phyloP scores from a whole-genome alignment of 805 yeast species.

The Cyberlindnera euphorbiae region DNA sequence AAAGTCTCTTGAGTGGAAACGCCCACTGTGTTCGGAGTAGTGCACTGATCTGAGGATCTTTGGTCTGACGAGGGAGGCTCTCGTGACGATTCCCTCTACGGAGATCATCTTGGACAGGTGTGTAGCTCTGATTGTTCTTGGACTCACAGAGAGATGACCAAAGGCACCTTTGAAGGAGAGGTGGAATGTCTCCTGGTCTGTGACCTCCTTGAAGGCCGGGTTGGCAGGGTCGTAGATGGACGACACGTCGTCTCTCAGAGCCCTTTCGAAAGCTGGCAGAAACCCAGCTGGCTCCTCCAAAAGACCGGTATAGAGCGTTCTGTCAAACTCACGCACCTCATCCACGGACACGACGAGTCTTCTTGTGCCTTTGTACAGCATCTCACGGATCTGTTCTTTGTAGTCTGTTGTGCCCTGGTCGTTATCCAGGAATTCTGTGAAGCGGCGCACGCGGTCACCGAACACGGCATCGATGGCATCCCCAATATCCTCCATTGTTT shows the following conservation, averaged over 20 bases:
- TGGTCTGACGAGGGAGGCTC: slow-evolving; percentile 90
- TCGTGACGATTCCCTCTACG: slow-evolving; percentile 91
- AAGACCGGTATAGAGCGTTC: slow-evolving; percentile 71
- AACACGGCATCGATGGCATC: slow-evolving; percentile 42
- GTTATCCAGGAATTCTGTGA: slow-evolving; percentile 79
- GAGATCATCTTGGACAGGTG: slow-evolving; percentile 79
- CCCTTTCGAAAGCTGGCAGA: slow-evolving; percentile 85
- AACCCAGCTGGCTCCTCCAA: slow-evolving; percentile 75
- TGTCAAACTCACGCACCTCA: slow-evolving; percentile 81
- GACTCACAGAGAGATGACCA: slow-evolving; percentile 82
- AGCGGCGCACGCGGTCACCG: slow-evolving; percentile 81
- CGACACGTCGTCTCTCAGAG: slow-evolving; percentile 72
- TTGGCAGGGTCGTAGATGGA: slow-evolving; percentile 64
- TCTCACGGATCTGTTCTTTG: slow-evolving; percentile 61
- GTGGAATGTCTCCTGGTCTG: slow-evolving; percentile 60
- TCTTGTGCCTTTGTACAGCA: slow-evolving; percentile 62
- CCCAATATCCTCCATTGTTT: slow-evolving; percentile 22
- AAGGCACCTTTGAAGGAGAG: slow-evolving; percentile 86
- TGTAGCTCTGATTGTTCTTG: slow-evolving; percentile 76
- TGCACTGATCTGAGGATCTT: slow-evolving; percentile 89
- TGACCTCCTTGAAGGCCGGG: slow-evolving; percentile 46
- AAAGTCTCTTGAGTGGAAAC: slow-evolving; percentile 88
- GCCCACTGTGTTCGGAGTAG: slow-evolving; percentile 77
- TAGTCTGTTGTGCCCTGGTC: slow-evolving; percentile 54
- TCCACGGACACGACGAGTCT: slow-evolving; percentile 77